Conservation (phyloP, 148 eudicot species). For the Diospyros lotus region DNA sequence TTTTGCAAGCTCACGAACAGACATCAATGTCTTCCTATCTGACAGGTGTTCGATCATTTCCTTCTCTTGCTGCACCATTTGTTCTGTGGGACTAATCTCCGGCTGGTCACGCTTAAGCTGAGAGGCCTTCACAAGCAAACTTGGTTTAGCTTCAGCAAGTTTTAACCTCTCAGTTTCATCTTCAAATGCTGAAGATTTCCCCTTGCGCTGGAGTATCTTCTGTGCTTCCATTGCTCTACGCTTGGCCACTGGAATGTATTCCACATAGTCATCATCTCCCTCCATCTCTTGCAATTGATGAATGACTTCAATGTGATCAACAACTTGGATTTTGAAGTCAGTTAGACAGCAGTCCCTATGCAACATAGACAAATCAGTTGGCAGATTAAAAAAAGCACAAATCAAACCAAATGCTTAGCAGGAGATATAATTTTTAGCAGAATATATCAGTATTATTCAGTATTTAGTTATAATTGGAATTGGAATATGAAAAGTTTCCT, state of each 20-base stretch:
- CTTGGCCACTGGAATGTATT: constrained; percentile 76
- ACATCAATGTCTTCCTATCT: constrained; percentile 68
- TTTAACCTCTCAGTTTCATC: constrained; percentile 50
- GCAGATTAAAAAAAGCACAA: no score
- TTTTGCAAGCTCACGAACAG: constrained; percentile 84
- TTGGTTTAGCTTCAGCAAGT: constrained; percentile 55
- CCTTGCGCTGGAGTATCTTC: constrained; percentile 64
- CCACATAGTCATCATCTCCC: constrained; percentile 63
- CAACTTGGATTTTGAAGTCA: no score
- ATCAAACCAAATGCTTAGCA: no score
- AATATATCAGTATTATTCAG: no score
- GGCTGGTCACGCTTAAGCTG: constrained; percentile 73
- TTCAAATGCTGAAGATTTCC: constrained; percentile 34
- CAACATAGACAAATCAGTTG: no score
- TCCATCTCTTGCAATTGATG: constrained; percentile 40
- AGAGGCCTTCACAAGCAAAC: constrained; percentile 60
- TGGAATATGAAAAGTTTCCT: no score
- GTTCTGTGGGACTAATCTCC: constrained; percentile 58
- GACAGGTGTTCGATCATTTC: constrained; percentile 85
- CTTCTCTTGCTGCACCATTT: constrained; percentile 61
- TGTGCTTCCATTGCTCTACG: constrained; percentile 76
- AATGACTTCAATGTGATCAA: background rate
- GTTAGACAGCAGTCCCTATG: no score
- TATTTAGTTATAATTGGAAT: no score
- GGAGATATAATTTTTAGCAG: no score